Evolutionary conservation across 164 flowering plant genomes (phyloP).

Genomic region (Echeveria elegans): DNA sequence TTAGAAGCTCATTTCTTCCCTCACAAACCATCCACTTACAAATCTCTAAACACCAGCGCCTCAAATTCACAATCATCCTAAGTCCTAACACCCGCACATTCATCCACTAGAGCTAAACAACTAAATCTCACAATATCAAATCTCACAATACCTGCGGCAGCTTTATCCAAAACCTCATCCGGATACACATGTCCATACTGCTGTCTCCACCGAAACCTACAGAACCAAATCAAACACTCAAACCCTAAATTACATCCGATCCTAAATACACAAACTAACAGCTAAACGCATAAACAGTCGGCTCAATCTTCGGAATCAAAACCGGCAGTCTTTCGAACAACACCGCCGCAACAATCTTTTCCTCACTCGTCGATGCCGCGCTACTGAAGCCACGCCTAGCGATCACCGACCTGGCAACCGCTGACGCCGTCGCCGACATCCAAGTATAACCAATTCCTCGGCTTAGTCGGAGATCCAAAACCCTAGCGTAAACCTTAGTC

Average conservation of each 20-base stretch:
- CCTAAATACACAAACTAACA: background rate
- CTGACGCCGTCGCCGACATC: conserved; percentile 16
- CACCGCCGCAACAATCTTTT: conserved; percentile 77
- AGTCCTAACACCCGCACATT: background rate
- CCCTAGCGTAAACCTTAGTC: background rate
- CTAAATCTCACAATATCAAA: background rate
- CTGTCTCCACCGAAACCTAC: conserved; percentile 78
- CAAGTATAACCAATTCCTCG: background rate
- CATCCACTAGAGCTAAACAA: background rate
- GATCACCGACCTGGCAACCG: conserved; percentile 18
- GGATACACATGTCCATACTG: conserved; percentile 79
- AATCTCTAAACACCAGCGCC: too few relatives aligned
- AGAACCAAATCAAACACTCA: conserved; percentile 8
- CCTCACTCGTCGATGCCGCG: conserved; percentile 20
- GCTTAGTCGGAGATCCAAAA: background rate
- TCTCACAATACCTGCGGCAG: conserved; percentile 48
- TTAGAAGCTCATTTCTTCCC: too few relatives aligned
- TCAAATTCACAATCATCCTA: background rate
- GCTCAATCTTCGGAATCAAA: conserved; percentile 86
- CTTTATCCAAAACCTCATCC: conserved; percentile 53
- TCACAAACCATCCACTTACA: too few relatives aligned
- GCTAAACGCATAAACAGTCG: conserved; percentile 74
- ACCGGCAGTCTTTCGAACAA: conserved; percentile 89
- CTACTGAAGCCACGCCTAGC: conserved; percentile 44
- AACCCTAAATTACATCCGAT: background rate